Conservation (phyloP, 2,329 filamentous ascomycete species). For the Microdochium paspali region DNA sequence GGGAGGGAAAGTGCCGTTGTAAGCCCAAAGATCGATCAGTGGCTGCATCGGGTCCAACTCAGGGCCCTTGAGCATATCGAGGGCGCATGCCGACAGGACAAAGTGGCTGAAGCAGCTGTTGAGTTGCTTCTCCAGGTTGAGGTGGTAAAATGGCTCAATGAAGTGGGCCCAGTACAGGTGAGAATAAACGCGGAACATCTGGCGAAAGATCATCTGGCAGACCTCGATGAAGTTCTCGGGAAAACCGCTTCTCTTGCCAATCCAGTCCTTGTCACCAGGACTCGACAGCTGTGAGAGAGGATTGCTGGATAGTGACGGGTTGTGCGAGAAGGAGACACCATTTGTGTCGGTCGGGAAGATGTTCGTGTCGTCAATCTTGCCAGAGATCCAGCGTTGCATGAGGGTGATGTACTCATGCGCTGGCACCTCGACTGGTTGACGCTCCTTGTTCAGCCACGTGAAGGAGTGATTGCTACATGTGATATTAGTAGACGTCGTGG, state of each 20-base stretch:
- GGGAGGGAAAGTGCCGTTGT: constrained; percentile 76
- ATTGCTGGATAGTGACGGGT: constrained; percentile 47
- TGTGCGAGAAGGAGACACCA: constrained; percentile 56
- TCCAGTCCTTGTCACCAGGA: constrained; percentile 59
- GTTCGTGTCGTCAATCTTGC: constrained; percentile 82
- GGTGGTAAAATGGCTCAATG: constrained; percentile 71
- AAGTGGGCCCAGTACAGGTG: constrained; percentile 98
- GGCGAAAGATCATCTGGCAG: constrained; percentile 88
- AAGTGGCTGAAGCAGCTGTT: constrained; percentile 88
- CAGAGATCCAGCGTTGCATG: constrained; percentile 94
- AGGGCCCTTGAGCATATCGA: constrained; percentile 76
- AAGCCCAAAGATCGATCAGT: constrained; percentile 83
- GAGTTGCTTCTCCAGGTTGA: constrained; percentile 70
- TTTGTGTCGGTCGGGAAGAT: constrained; percentile 86
- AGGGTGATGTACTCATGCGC: constrained; percentile 90
- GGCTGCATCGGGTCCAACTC: constrained; percentile 96
- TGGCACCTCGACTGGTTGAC: constrained; percentile 83
- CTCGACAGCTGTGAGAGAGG: constrained; percentile 55
- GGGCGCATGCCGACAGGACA: constrained; percentile 67
- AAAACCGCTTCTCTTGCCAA: constrained; percentile 89
- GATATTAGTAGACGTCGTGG: constrained; percentile 5
- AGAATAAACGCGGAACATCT: constrained; percentile 98
- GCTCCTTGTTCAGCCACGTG: constrained; percentile 86
- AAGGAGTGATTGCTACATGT: constrained; percentile 72
- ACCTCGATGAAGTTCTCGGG: constrained; percentile 82